Evolutionary conservation across 176 grass and related monocot genomes (phyloP).

Genomic region (Zea luxurians): DNA sequence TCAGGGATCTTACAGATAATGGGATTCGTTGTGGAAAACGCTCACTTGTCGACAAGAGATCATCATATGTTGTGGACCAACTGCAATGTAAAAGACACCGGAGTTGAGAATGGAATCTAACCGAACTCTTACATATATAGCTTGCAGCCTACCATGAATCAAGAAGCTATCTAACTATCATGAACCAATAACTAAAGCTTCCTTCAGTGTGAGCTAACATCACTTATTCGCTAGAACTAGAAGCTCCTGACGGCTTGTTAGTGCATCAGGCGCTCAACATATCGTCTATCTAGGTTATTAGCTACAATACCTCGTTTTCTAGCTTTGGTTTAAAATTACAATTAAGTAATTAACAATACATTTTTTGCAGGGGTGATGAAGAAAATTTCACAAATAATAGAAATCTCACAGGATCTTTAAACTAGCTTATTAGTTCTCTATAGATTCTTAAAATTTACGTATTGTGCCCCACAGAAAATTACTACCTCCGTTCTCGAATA

Average conservation of each 20-base stretch:
- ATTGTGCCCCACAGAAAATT: background rate
- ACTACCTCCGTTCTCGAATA: too few species aligned
- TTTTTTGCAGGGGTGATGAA: background rate
- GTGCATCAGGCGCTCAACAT: slow-evolving; percentile 18
- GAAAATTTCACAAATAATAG: slow-evolving; percentile 9
- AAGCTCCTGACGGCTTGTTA: background rate
- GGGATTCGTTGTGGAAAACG: slow-evolving; percentile 70
- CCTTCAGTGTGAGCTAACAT: background rate
- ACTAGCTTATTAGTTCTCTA: background rate
- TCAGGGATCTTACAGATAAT: slow-evolving; percentile 60
- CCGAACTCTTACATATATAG: background rate
- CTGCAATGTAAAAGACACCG: slow-evolving; percentile 32
- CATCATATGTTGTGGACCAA: slow-evolving; percentile 84
- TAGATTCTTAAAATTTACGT: slow-evolving; percentile 16
- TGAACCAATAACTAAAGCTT: background rate
- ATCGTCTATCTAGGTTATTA: background rate
- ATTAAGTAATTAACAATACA: background rate
- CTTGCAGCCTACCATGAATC: background rate
- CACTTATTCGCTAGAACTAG: background rate
- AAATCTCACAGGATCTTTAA: background rate
- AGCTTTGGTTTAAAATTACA: background rate
- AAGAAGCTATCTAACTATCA: background rate
- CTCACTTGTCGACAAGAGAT: slow-evolving; percentile 66
- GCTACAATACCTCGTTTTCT: background rate
- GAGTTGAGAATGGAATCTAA: background rate